Base-by-base conservation (phyloP, 2,329 filamentous ascomycete genomes). In the Didymella lethalis region DNA sequence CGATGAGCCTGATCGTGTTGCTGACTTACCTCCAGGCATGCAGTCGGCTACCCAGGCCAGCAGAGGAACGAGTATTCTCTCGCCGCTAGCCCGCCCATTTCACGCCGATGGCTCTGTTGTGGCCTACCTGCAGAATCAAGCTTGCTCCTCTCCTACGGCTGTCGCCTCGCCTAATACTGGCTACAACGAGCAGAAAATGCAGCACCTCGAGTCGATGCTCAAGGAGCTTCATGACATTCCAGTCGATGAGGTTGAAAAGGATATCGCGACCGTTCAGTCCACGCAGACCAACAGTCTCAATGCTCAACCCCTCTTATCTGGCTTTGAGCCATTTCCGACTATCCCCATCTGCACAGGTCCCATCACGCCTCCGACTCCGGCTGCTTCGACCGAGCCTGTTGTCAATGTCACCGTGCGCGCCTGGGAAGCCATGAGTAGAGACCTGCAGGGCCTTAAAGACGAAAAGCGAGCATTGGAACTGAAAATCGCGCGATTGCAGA, bases 361-460 rank as follows among this genome's bases (percentile, higher is more conserved):
- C 4, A 32, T 47, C 14, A 20, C 51, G 2, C 59, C 61, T 28
- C 54, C 61, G 25, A 58, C 57, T 1, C 56, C 64, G 7, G 34
- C 45, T 12, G 53, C 43, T 12, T 64, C 60, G 2, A 32, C 26
- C 18, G 48, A 50, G 7, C 36, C 48, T 7, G 43, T 53, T 6
- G 56, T 63, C 2, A 55, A 58, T 31, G n/a, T 63, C n/a, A 51
- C 53, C 3, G 58, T 60, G 53, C 52, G 52, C 18, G 41, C 38
- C 4, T 64, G 54, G 54, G 59, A 55, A 2, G 16, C 48, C 11
- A 45, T 63, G 49, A 14, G 25, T 23, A 45, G 34, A 2, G 51
- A 58, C 2, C 26, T 62, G 3, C 14, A 60, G 7, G 26, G 2
- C 5, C 25, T 61, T 11, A 52, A 44, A 20, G 40, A 54, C 8